Evolutionary conservation across 1,284 basidiomycete genomes (phyloP).

Genomic region (Cryptococcus floricola): DNA sequence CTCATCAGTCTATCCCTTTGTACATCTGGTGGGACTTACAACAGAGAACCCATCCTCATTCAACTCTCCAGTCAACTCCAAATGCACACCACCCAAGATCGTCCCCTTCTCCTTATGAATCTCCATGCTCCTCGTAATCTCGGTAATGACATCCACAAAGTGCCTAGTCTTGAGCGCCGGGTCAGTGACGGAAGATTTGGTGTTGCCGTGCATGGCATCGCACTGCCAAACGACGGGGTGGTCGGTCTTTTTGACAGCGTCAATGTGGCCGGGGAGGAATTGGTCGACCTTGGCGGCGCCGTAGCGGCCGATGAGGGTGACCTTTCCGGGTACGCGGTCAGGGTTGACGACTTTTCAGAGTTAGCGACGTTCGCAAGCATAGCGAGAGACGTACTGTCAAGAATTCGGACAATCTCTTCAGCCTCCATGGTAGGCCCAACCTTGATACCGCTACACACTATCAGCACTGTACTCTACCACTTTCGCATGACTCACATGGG

Average conservation of each 20-base stretch:
- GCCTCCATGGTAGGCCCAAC: constrained; percentile 82
- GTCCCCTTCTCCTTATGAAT: constrained; percentile 72
- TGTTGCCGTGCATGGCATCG: constrained; percentile 78
- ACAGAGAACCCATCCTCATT: constrained; percentile 91
- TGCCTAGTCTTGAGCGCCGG: constrained; percentile 73
- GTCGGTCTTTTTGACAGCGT: constrained; percentile 70
- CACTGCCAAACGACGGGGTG: constrained; percentile 92
- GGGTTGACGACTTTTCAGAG: constrained; percentile 72
- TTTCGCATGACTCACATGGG: constrained; percentile 59
- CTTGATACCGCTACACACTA: constrained; percentile 66
- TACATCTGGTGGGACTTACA: constrained; percentile 22
- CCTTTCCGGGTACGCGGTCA: constrained; percentile 70
- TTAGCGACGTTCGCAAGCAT: background rate
- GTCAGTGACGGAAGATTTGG: constrained; percentile 66
- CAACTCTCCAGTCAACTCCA: constrained; percentile 94
- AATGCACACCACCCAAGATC: constrained; percentile 85
- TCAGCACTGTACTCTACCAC: background rate
- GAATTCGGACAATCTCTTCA: constrained; percentile 73
- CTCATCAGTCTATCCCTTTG: background rate
- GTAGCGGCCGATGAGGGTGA: constrained; percentile 90
- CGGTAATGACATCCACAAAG: constrained; percentile 85
- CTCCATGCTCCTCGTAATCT: constrained; percentile 74
- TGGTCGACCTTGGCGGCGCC: constrained; percentile 81
- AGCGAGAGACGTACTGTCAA: constrained; percentile 61
- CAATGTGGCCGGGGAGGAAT: constrained; percentile 75